Percentiles rank a stretch among this genome's conserved stretches.
phyloP scores from a whole-genome alignment of 1,284 basidiomycete species.

The Termitomyces sp. region DNA sequence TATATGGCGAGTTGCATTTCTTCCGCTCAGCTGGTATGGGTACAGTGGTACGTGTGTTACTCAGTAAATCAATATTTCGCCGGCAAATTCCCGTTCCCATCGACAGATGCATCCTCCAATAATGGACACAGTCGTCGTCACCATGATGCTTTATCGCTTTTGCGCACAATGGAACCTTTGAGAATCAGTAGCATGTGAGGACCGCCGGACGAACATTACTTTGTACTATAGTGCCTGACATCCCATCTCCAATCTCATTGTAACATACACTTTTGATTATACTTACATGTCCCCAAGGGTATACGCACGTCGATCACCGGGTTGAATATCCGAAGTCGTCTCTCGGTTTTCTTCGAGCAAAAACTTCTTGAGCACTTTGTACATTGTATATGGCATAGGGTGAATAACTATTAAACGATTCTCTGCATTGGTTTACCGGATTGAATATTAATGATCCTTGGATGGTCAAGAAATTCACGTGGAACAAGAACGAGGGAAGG shows the following conservation, averaged over 20 bases:
- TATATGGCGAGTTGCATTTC: conserved; percentile 78
- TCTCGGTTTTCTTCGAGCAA: conserved; percentile 1
- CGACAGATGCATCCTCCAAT: conserved; percentile 75
- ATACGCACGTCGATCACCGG: background rate
- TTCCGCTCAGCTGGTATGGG: conserved; percentile 70
- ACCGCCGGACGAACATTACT: background rate
- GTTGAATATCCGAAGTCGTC: background rate
- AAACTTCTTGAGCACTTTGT: conserved; percentile 1
- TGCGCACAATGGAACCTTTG: conserved; percentile 64
- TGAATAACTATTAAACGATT: background rate
- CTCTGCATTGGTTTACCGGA: conserved; percentile 11
- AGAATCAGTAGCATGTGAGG: conserved; percentile 16
- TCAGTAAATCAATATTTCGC: conserved; percentile 16
- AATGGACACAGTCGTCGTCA: conserved; percentile 81
- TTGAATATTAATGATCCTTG: conserved; percentile 22
- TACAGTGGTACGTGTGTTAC: conserved; percentile 57
- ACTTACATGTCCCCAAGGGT: background rate
- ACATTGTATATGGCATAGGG: background rate
- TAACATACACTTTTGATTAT: conserved; percentile 17
- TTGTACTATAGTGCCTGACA: conserved; percentile 9
- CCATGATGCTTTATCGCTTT: conserved; percentile 78
- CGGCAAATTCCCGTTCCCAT: conserved; percentile 18
- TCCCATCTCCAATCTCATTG: conserved; percentile 3
- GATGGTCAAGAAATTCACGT: conserved; percentile 24
- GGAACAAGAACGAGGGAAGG: conserved; percentile 24